These are phyloP conservation scores for Penicillium sp. DNA, from an alignment of 2,329 filamentous ascomycete species.

Conservation along the genomic window DNA sequence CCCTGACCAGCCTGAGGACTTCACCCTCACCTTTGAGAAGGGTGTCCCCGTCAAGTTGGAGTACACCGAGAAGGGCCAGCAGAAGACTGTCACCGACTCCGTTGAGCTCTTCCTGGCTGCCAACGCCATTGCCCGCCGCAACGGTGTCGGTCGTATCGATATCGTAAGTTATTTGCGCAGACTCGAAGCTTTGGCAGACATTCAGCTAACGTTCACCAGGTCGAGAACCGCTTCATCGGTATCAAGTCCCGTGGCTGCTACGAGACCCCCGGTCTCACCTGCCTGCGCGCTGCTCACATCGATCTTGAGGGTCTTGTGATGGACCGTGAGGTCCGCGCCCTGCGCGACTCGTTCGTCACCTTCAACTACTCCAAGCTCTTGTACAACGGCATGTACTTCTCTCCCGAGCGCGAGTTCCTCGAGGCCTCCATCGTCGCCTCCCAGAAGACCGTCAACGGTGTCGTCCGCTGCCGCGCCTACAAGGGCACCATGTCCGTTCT, in stretches of 20 bases:
- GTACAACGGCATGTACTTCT: conserved; percentile 57
- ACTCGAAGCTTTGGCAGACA: neutral
- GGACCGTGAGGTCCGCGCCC: conserved; percentile 67
- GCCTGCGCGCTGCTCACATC: conserved; percentile 42
- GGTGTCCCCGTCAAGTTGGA: conserved; percentile 71
- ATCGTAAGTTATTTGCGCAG: conserved; percentile 52
- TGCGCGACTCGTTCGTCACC: conserved; percentile 71
- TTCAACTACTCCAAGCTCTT: conserved; percentile 59
- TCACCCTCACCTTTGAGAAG: conserved; percentile 72
- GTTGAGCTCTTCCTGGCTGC: conserved; percentile 71
- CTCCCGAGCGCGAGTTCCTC: conserved; percentile 69
- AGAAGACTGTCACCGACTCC: conserved; percentile 65
- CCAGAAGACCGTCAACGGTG: conserved; percentile 56
- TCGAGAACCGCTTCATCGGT: conserved; percentile 78
- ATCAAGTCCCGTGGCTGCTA: conserved; percentile 82
- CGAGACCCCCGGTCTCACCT: conserved; percentile 52
- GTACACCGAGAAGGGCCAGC: conserved; percentile 50
- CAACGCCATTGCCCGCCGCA: conserved; percentile 69
- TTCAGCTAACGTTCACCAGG: conserved; percentile 8
- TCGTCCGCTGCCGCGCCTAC: conserved; percentile 65
- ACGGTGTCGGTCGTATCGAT: conserved; percentile 79
- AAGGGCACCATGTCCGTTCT: conserved; percentile 63
- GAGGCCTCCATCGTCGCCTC: conserved; percentile 46
- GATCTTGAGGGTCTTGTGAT: conserved; percentile 59
- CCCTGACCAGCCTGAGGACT: conserved; percentile 69